Base-by-base conservation (phyloP, 768 basidiomycete species). In the Postia placenta region DNA sequence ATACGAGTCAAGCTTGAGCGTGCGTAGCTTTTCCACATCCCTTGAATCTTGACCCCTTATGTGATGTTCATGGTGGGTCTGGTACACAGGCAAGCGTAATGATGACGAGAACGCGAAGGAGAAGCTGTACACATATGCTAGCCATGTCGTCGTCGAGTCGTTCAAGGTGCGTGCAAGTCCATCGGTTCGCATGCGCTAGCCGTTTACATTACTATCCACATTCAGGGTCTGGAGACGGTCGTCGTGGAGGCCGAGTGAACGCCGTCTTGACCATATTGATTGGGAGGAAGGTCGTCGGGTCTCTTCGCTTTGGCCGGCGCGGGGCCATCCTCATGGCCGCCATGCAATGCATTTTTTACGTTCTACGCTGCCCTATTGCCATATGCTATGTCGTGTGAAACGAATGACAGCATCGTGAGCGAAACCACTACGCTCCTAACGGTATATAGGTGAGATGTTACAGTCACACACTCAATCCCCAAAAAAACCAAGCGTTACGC, bases 81-180 rank as follows among this genome's bases (percentile, higher is more conserved):
- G n/a, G n/a, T n/a, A n/a, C 62, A 2, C 60, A 93, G 89, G 95
- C 62, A 95, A 94, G 76, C 89, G 96, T 63, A 98, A 98, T 69
- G 95, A 99, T 71, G 94, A 97, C 60, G 95, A 99, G 77, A 87
- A 85, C 61, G 95, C 96, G 51, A 96, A 94, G 75, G 94, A 95
- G 79, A 96, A 94, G 75, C 85, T 96, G 49, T 97, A 74, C 78
- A 94, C 90, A 25, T 91, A 92, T 67, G 93, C 89, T 55, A 80
- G 80, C 51, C 79, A 88, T 64, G 84, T 96, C 48, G 75, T 81
- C 40, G 89, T 91, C 39, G 61, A 69, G 6, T 71, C 83, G 39
- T 92, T 92, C 85, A 94, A 95, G 85, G 93, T 85, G 50, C 52
- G 83, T 64, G 26, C 19, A 26, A 28, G 5, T 42, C 1, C 11